A percentile compares a stretch with the other conserved stretches of the same genome.
phyloP scores from a whole-genome alignment of 768 basidiomycete genomes.

The Suillus alpinus region DNA sequence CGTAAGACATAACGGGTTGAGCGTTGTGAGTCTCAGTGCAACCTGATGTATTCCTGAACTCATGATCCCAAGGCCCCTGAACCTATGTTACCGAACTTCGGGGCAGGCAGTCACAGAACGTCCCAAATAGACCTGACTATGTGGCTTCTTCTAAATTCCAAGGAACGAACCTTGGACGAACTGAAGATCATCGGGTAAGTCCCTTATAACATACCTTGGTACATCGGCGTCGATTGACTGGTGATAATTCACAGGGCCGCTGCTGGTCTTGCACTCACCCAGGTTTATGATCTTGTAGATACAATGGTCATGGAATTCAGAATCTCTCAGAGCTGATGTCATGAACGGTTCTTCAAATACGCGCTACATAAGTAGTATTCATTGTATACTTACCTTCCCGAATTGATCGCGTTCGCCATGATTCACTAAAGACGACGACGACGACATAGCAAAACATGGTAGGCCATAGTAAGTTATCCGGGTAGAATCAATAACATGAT shows the following conservation, averaged over 20 bases:
- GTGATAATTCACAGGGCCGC: neutral
- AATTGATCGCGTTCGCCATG: neutral
- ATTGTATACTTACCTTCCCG: neutral
- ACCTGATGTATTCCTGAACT: neutral
- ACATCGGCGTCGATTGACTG: neutral
- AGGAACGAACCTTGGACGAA: neutral
- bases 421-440: neutral
- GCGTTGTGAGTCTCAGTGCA: neutral
- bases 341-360: no score
- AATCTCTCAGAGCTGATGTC: neutral
- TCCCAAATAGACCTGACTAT: neutral
- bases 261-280: neutral
- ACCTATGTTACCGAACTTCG: constrained; percentile 37
- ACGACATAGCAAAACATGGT: no score
- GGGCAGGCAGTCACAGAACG: neutral
- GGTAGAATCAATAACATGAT: no score
- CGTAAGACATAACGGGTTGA: neutral
- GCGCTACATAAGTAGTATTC: neutral
- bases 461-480: no score
- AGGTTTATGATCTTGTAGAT: neutral
- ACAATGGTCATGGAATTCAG: neutral
- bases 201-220: neutral
- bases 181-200: neutral
- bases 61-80: constrained; percentile 34
- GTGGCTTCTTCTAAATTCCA: neutral